Percentiles rank a stretch among this genome's conserved stretches.
These are phyloP conservation scores for Holtermannia corniformis DNA, from an alignment of 768 basidiomycete species.

Conservation along the genomic window DNA sequence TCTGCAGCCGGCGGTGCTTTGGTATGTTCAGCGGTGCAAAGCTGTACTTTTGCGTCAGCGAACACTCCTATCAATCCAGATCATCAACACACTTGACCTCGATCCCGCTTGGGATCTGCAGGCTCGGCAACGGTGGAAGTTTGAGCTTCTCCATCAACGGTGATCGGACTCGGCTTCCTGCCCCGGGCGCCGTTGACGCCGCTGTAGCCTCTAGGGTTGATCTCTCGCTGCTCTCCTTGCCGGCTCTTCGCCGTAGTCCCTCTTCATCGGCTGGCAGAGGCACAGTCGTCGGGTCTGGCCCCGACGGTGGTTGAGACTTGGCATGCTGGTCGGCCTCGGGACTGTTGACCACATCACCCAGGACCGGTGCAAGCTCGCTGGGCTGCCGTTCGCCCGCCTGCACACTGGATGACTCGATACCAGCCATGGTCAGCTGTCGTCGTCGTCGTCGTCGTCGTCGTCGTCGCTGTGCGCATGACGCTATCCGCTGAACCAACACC, in stretches of 20 bases:
- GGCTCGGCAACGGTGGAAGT: conserved; percentile 20
- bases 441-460: too few species aligned
- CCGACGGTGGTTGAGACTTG: too few species aligned
- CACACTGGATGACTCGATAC: too few species aligned
- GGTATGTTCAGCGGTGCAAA: conserved; percentile 84
- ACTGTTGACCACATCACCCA: too few species aligned
- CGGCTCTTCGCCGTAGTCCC: not conserved
- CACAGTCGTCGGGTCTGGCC: not conserved
- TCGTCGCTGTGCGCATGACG: too few species aligned
- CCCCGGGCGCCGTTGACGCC: not conserved
- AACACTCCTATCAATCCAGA: not conserved
- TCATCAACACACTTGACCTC: conserved; percentile 26
- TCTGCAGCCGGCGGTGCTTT: conserved; percentile 75
- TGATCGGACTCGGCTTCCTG: conserved; percentile 9
- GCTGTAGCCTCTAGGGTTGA: too few species aligned
- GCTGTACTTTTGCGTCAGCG: conserved; percentile 24
- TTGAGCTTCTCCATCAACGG: conserved; percentile 22
- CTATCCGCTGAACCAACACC: too few species aligned
- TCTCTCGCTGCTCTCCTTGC: not conserved
- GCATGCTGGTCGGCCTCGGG: too few species aligned
- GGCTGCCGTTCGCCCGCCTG: too few species aligned
- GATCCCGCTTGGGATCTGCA: conserved; percentile 26
- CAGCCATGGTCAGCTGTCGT: too few species aligned
- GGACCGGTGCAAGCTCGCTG: too few species aligned
- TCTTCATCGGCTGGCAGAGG: not conserved